These are phyloP conservation scores for Epichloe festucae DNA, from an alignment of 2,329 filamentous ascomycete genomes.

Conservation along the genomic window DNA sequence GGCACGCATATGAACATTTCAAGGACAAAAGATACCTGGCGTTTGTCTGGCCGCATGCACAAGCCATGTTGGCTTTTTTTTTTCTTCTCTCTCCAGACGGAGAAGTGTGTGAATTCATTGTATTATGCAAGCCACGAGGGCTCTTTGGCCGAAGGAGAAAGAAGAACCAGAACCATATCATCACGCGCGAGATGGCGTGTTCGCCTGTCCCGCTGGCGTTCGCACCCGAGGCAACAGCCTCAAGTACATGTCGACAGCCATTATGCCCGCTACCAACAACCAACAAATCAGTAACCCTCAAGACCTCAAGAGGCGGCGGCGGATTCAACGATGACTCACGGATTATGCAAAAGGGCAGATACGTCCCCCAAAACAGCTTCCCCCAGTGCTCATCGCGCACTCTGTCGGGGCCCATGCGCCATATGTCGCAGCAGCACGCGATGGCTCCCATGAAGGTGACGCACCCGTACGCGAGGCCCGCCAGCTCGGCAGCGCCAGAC, in stretches of 20 bases:
- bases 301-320: background rate
- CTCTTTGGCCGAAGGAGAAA: background rate
- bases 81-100: too few species aligned
- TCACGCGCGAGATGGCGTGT: background rate
- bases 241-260: conserved; percentile 41
- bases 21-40: background rate
- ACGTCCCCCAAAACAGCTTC: conserved; percentile 33
- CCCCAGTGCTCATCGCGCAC: conserved; percentile 32
- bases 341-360: conserved; percentile 37
- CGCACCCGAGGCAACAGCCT: conserved; percentile 33
- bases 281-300: too few species aligned
- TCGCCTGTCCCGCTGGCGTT: background rate
- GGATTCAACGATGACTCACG: conserved; percentile 28
- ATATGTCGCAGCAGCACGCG: conserved; percentile 37
- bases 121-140: background rate
- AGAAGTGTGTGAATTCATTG: background rate
- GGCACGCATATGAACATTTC: background rate
- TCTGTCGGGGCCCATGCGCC: conserved; percentile 32
- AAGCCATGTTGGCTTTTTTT: too few species aligned
- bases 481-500: conserved; percentile 31
- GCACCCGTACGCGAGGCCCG: conserved; percentile 37
- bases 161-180: background rate
- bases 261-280: conserved; percentile 27
- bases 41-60: background rate
- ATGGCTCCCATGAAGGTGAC: conserved; percentile 38